Evolutionary conservation across 2,329 filamentous ascomycete species (phyloP).

Genomic region (Didymella segeticola): DNA sequence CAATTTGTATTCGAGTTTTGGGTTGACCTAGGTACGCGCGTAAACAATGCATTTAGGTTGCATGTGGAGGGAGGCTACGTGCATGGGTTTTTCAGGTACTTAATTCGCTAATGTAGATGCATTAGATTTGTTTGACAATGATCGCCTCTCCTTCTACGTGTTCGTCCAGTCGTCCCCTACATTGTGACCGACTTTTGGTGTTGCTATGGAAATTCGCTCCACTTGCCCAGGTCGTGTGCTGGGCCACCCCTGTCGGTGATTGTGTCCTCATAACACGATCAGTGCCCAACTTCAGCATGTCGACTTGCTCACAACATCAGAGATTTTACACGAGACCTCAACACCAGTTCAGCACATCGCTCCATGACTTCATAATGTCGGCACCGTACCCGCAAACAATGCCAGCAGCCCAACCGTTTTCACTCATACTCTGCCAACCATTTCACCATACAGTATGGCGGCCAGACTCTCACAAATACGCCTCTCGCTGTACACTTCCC

Average conservation of each 20-base stretch:
- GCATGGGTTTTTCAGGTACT: constrained; percentile 25
- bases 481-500: neutral
- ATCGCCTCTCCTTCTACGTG: neutral
- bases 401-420: constrained; percentile 14
- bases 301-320: constrained; percentile 5
- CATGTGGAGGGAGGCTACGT: constrained; percentile 10
- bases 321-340: neutral
- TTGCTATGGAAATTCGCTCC: constrained; percentile 17
- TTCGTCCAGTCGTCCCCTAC: neutral
- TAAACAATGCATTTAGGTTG: constrained; percentile 4
- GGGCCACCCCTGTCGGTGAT: constrained; percentile 14
- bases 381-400: constrained; percentile 4
- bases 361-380: constrained; percentile 11
- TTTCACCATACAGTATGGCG: constrained; percentile 7
- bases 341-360: neutral
- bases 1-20: constrained; percentile 29
- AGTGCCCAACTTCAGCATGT: constrained; percentile 13
- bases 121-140: constrained; percentile 17
- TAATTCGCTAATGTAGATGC: constrained; percentile 42
- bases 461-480: constrained; percentile 2
- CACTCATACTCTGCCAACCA: constrained; percentile 4
- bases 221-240: neutral
- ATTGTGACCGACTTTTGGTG: constrained; percentile 18
- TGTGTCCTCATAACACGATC: constrained; percentile 10
- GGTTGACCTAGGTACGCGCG: neutral